A percentile compares a stretch with the other conserved stretches of the same genome.
These are phyloP conservation scores for Maudiozyma turicensis DNA, from an alignment of 805 yeast genomes.

Conservation along the genomic window DNA sequence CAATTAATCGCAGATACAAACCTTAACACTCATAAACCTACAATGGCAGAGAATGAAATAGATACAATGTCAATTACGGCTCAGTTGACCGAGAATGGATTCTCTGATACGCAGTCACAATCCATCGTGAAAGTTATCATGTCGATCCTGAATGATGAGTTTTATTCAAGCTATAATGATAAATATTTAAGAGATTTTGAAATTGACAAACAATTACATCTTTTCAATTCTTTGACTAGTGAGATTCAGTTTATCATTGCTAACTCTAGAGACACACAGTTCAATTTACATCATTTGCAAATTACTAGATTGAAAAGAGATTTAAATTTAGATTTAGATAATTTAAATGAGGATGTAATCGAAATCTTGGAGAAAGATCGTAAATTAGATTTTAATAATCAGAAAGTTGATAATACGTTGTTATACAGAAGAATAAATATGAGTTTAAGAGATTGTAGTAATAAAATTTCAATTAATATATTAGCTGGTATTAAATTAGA, in stretches of 20 bases:
- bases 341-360: conserved; percentile 52
- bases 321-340: conserved; percentile 65
- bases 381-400: conserved; percentile 77
- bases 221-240: conserved; percentile 86
- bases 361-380: conserved; percentile 61
- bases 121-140: conserved; percentile 28
- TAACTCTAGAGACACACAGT: conserved; percentile 57
- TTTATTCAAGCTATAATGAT: conserved; percentile 35
- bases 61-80: conserved; percentile 20
- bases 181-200: conserved; percentile 39
- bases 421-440: conserved; percentile 59
- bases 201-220: conserved; percentile 75
- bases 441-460: conserved; percentile 71
- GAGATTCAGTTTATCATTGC: conserved; percentile 75
- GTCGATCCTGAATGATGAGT: conserved; percentile 27
- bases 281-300: conserved; percentile 55
- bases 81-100: conserved; percentile 6
- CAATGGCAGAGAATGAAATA: conserved; percentile 24
- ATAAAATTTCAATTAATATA: conserved; percentile 73
- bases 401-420: conserved; percentile 73
- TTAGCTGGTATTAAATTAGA: conserved; percentile 76
- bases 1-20: conserved; percentile 23
- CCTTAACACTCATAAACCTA: conserved; percentile 13
- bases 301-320: conserved; percentile 64
- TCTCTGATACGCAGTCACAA: conserved; percentile 18